phyloP scores from a whole-genome alignment of 148 eudicot genomes.

The Polygonum maritimum region DNA sequence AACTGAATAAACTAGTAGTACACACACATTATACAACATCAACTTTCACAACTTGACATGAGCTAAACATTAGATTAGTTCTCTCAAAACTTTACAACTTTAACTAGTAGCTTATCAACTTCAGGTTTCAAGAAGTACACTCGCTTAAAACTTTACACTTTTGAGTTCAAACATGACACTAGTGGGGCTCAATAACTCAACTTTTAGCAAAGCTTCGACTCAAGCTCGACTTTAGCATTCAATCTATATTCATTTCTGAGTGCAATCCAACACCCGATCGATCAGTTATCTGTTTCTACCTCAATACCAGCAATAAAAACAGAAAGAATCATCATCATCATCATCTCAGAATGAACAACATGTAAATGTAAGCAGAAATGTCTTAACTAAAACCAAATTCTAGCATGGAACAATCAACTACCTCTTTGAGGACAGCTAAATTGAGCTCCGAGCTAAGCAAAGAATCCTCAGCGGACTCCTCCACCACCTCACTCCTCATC shows the following conservation, averaged over 20 bases:
- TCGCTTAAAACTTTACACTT: no score
- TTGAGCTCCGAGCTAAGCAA: constrained; percentile 58
- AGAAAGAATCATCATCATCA: not conserved
- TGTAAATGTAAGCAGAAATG: not conserved
- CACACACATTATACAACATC: not conserved
- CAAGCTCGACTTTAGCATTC: not conserved
- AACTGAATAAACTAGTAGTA: not conserved
- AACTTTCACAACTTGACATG: not conserved
- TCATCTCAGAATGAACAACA: not conserved
- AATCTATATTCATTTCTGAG: not conserved
- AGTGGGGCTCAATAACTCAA: no score
- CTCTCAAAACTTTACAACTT: not conserved
- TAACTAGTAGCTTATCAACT: no score
- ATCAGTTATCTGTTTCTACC: not conserved
- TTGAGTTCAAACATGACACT: no score
- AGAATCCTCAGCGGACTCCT: constrained; percentile 69
- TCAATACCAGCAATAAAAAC: not conserved
- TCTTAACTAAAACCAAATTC: not conserved
- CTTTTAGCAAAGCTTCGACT: no score
- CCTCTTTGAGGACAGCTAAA: constrained; percentile 88
- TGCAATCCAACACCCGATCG: not conserved
- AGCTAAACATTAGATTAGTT: no score
- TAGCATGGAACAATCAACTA: constrained; percentile 10
- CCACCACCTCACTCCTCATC: constrained; percentile 48
- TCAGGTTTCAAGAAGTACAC: no score